These are phyloP conservation scores for Salix dunnii DNA, from an alignment of 345 rosid species.

Conservation along the genomic window DNA sequence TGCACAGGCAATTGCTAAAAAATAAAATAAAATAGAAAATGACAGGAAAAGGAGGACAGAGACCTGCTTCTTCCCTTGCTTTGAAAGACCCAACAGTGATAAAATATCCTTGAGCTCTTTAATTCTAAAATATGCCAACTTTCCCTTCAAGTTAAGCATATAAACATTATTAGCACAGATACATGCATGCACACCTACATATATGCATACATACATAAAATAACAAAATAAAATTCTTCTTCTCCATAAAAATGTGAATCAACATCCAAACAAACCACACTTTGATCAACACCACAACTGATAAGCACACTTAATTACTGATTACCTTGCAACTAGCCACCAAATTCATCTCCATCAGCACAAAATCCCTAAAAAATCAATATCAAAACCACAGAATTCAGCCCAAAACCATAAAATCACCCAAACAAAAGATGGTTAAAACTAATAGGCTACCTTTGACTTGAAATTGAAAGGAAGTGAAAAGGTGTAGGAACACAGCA, in stretches of 20 bases:
- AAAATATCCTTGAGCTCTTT: slow-evolving; percentile 45
- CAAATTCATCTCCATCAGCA: not conserved
- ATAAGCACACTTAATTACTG: not conserved
- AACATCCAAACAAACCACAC: not conserved
- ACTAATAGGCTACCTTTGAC: not conserved
- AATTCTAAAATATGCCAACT: slow-evolving; percentile 34
- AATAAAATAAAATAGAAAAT: too few species aligned
- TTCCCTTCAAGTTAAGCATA: slow-evolving; percentile 21
- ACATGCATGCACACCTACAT: not conserved
- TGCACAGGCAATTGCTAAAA: not conserved
- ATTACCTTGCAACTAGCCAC: slow-evolving; percentile 5
- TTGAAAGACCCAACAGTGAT: slow-evolving; percentile 30
- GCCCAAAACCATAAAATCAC: not conserved
- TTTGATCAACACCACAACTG: not conserved
- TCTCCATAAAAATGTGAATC: not conserved
- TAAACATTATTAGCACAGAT: not conserved
- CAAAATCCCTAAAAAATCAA: not conserved
- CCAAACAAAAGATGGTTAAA: not conserved
- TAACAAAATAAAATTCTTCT: not conserved
- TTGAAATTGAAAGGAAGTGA: not conserved
- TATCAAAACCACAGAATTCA: not conserved
- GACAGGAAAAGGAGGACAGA: not conserved
- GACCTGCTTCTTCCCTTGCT: slow-evolving; percentile 46
- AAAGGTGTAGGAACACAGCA: not conserved
- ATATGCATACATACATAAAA: not conserved